These are phyloP conservation scores for Malassezia vespertilionis DNA, from an alignment of 1,284 basidiomycete genomes.

Conservation along the genomic window DNA sequence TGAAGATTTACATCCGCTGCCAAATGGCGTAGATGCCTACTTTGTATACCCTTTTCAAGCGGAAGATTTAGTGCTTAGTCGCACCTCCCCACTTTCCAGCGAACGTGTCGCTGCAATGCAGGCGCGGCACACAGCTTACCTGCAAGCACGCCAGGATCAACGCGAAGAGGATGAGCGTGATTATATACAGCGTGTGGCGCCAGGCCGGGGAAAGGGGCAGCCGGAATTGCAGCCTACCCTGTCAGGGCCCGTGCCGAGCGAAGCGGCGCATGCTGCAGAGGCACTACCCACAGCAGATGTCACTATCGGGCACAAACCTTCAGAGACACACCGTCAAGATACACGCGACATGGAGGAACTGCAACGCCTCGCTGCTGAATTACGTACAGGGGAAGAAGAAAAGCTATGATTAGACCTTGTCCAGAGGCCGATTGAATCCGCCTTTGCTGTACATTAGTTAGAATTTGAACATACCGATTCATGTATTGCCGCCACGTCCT, in stretches of 20 bases:
- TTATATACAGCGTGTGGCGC: conserved; percentile 4
- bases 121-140: conserved; percentile 1
- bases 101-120: neutral
- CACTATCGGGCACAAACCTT: no score
- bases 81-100: neutral
- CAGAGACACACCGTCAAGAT: no score
- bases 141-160: neutral
- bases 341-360: no score
- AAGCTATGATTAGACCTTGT: conserved; percentile 13
- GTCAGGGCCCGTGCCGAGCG: neutral
- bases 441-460: conserved; percentile 9
- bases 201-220: conserved; percentile 8
- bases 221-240: neutral
- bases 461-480: conserved; percentile 13
- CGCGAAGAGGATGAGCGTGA: neutral
- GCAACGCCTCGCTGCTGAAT: no score
- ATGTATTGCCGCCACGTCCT: conserved; percentile 18
- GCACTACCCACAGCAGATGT: neutral
- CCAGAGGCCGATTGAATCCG: conserved; percentile 17
- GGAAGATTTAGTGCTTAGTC: conserved; percentile 4
- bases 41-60: conserved; percentile 9
- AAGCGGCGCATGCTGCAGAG: no score
- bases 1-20: conserved; percentile 9
- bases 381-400: no score
- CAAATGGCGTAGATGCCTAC: conserved; percentile 12